Conservation (phyloP, 345 rosid species). For the Salix udensis region DNA sequence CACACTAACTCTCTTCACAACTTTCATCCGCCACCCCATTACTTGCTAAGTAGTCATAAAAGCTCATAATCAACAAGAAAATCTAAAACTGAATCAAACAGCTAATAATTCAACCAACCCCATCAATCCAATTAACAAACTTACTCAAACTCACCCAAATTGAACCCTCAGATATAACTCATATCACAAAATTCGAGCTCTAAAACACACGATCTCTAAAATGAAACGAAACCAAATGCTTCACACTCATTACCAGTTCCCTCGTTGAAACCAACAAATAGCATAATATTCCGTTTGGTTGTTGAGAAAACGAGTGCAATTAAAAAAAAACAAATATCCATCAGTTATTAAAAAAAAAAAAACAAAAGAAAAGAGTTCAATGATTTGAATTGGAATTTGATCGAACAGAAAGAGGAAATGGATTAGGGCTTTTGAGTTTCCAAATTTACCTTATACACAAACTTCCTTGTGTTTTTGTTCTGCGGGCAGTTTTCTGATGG, state of each 20-base stretch:
- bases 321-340: neutral
- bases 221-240: neutral
- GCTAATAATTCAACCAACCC: neutral
- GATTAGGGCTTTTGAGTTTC: conserved; percentile 13
- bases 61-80: too few relatives aligned
- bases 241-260: neutral
- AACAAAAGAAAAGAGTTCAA: neutral
- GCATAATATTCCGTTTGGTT: neutral
- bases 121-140: neutral
- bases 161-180: neutral
- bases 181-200: neutral
- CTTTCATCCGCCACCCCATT: too few relatives aligned
- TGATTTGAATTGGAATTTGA: neutral
- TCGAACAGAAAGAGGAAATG: neutral
- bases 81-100: too few relatives aligned
- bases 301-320: neutral
- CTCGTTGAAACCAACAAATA: neutral
- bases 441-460: conserved; percentile 2
- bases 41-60: too few relatives aligned
- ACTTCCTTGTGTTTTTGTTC: neutral
- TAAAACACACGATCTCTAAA: neutral
- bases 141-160: neutral
- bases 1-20: too few relatives aligned
- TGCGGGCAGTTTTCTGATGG: neutral
- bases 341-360: neutral